These are phyloP conservation scores for Dichomitus squalens DNA, from an alignment of 1,284 basidiomycete species.

Conservation along the genomic window DNA sequence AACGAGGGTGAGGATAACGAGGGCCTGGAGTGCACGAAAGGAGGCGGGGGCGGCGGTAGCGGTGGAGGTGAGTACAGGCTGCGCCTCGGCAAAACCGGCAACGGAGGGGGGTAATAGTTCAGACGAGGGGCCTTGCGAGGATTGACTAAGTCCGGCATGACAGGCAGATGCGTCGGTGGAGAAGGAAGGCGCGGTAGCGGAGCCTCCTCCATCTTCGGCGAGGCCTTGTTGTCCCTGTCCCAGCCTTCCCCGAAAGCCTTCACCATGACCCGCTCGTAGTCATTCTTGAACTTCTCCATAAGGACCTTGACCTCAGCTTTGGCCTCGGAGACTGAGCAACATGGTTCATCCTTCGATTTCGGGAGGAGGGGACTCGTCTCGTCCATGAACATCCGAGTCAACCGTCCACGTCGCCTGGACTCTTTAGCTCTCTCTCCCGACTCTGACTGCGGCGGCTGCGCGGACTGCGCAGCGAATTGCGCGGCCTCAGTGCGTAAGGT, in stretches of 20 bases:
- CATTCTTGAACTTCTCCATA: conserved; percentile 59
- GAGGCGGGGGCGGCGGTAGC: conserved; percentile 3
- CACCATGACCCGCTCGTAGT: conserved; percentile 54
- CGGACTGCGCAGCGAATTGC: neutral
- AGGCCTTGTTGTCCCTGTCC: conserved; percentile 10
- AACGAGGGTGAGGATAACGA: conserved; percentile 3
- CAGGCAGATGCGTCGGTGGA: conserved; percentile 10
- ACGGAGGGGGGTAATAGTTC: neutral
- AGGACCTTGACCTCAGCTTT: conserved; percentile 49
- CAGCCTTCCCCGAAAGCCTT: conserved; percentile 45
- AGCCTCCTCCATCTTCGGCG: neutral
- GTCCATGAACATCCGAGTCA: neutral
- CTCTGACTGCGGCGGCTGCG: neutral
- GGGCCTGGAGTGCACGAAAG: too few species aligned
- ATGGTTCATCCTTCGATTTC: conserved; percentile 25
- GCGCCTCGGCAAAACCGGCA: neutral
- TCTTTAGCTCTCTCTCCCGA: neutral
- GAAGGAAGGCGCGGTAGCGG: conserved; percentile 12
- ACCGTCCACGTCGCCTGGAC: neutral
- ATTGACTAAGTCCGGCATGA: neutral
- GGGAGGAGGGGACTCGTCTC: neutral
- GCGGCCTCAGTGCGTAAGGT: neutral
- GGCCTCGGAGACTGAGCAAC: conserved; percentile 53
- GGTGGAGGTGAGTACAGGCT: neutral
- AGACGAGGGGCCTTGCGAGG: neutral